Evolutionary conservation across 2,329 filamentous ascomycete species (phyloP), one percentile per base, ranked within the genome.

Genomic region (Didymella lethalis): DNA sequence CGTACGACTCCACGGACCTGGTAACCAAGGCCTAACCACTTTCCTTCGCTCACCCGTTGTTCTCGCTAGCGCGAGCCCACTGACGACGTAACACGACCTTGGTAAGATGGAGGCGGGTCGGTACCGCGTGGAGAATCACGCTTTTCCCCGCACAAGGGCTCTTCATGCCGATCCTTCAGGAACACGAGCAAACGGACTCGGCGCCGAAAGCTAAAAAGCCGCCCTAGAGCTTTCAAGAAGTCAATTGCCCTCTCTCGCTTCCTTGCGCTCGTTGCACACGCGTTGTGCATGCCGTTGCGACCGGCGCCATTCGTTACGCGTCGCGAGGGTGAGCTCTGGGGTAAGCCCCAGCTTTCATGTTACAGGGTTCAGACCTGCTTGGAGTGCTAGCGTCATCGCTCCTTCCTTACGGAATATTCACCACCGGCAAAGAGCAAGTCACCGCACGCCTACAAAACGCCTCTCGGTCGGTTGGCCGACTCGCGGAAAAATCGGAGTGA

Each of bases 71-170:
- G 54, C 51, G 55, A 55, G 52, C 48, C 57, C 48, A 52, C 56
- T 63, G 58, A 59, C 31, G 51, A 61, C 55, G 54, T 61, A 53
- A 58, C 46, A 63, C 63, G 50, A 54, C 26, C 46, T 48, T 58
- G 47, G 40, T 28, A 51, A 50, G 46, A 25, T 55, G 44, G 52
- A 56, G 54, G 58, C 62, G 61, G 63, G 63, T 62, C 55, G 56
- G 54, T 51, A 61, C 62, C 57, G 54, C 54, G 51, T 56, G 57
- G 52, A 56, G 47, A 52, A 62, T 64, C 60, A 60, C 63, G 61
- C 58, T 49, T 62, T 66, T 68, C 64, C 69, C 71, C 69, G 70
- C 69, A 72, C 63, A 55, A 61, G 59, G 60, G 48, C 43, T 47
- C 25, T 49, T 48, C 60, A 54, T 60, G 64, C 52, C 59, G 65